These are phyloP conservation scores for Xylaria sp. DNA, from an alignment of 2,329 filamentous ascomycete genomes.

Conservation along the genomic window DNA sequence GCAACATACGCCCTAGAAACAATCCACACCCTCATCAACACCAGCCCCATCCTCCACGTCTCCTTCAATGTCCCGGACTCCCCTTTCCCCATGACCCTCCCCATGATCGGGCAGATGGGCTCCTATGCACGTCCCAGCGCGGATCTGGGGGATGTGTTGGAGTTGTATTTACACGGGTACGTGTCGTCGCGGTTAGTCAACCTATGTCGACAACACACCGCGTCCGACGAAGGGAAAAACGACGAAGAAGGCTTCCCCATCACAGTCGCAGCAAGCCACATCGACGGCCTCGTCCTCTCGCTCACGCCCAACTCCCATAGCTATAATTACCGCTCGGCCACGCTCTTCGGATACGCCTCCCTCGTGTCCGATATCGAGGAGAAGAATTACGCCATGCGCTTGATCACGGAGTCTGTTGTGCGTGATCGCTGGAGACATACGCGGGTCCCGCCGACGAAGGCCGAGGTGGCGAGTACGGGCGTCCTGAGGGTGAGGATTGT, in stretches of 20 bases:
- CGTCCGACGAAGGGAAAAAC: background rate
- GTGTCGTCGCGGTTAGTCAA: constrained; percentile 74
- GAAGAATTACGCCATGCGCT: constrained; percentile 70
- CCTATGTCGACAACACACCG: constrained; percentile 39
- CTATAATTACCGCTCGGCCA: constrained; percentile 80
- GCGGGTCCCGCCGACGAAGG: constrained; percentile 63
- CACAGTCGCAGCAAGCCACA: constrained; percentile 64
- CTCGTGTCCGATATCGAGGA: constrained; percentile 63
- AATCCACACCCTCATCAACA: constrained; percentile 72
- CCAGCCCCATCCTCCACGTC: constrained; percentile 68
- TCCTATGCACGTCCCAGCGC: constrained; percentile 61
- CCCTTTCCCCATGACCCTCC: constrained; percentile 71
- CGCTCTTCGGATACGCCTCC: constrained; percentile 68
- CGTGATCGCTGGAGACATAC: constrained; percentile 58
- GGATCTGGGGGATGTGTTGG: constrained; percentile 57
- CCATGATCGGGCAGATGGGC: constrained; percentile 82
- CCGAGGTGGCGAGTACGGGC: constrained; percentile 70
- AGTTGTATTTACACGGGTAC: constrained; percentile 81
- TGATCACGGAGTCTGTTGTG: constrained; percentile 71
- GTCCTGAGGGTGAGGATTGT: constrained; percentile 65
- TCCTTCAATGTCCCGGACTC: constrained; percentile 63
- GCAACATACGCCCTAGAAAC: constrained; percentile 65
- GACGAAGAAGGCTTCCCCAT: constrained; percentile 56
- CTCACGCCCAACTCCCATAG: constrained; percentile 76
- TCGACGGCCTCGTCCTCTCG: constrained; percentile 75